phyloP scores from a whole-genome alignment of 1,284 basidiomycete species.

The Malassezia obtusa region DNA sequence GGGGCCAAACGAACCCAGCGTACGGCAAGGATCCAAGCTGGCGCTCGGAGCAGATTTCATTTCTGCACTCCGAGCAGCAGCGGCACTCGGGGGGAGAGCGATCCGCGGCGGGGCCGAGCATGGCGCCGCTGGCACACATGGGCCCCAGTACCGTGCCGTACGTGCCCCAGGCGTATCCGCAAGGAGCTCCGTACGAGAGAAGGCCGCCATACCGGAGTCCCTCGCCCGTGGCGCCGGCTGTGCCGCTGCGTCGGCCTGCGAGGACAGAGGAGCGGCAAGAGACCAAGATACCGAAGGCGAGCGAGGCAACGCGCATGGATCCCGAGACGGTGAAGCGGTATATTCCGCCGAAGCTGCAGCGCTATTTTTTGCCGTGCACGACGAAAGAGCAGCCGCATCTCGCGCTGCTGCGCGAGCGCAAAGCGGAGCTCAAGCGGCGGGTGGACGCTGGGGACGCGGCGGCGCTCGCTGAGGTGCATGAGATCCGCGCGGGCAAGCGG shows the following conservation, averaged over 20 bases:
- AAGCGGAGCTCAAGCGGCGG: neutral
- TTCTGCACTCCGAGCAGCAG: constrained; percentile 7
- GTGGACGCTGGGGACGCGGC: neutral
- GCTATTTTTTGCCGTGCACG: neutral
- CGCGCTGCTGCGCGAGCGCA: constrained; percentile 14
- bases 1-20: neutral
- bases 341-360: neutral
- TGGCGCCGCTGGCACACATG: neutral
- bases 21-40: constrained; percentile 10
- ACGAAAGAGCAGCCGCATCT: constrained; percentile 13
- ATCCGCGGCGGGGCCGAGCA: neutral
- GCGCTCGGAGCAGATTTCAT: constrained; percentile 11
- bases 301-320: too few species aligned
- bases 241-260: neutral
- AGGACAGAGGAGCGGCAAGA: neutral
- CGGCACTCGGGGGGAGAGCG: neutral
- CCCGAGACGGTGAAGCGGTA: neutral
- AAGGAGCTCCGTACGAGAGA: too few species aligned
- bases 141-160: too few species aligned
- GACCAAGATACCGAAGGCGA: neutral
- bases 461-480: neutral
- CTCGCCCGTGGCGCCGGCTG: neutral
- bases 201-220: too few species aligned
- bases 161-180: too few species aligned
- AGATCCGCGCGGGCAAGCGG: neutral